These are phyloP conservation scores for Allomyces arbusculus DNA, from an alignment of 192 early-diverging fungal species.

Conservation along the genomic window DNA sequence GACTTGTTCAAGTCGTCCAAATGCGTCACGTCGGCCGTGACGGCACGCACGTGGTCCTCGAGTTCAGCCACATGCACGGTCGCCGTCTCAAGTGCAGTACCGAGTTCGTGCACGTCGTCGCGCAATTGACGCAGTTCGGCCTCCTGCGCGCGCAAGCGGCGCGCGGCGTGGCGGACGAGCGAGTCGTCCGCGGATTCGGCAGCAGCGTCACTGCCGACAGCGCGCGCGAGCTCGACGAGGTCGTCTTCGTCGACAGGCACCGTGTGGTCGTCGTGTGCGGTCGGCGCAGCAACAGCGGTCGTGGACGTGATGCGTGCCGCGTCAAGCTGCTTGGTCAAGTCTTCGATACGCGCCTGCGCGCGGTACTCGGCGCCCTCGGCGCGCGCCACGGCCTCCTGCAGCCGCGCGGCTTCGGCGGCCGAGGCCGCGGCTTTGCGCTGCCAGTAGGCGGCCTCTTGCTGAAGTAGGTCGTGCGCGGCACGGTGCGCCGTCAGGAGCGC, in stretches of 20 bases:
- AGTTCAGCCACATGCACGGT: background rate
- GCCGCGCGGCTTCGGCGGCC: background rate
- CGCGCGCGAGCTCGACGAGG: background rate
- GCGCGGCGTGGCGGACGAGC: background rate
- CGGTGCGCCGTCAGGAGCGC: too few relatives aligned
- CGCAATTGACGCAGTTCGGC: background rate
- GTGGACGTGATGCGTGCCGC: background rate
- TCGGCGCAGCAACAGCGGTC: too few relatives aligned
- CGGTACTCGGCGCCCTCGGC: background rate
- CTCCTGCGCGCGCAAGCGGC: background rate
- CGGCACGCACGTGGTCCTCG: background rate
- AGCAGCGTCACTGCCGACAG: background rate
- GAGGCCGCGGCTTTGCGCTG: background rate
- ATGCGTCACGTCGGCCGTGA: slow-evolving; percentile 20
- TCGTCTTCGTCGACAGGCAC: background rate
- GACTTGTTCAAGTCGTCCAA: slow-evolving; percentile 43
- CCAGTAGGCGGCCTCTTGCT: background rate
- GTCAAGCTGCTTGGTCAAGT: background rate
- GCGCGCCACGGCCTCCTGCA: background rate
- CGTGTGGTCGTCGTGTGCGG: too few relatives aligned
- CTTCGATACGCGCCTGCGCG: background rate
- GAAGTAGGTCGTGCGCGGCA: too few relatives aligned
- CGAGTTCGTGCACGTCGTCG: background rate
- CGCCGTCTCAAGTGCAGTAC: background rate
- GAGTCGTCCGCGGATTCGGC: background rate